Conservation (phyloP, 768 basidiomycete genomes). For the Tremella fuciformis region DNA sequence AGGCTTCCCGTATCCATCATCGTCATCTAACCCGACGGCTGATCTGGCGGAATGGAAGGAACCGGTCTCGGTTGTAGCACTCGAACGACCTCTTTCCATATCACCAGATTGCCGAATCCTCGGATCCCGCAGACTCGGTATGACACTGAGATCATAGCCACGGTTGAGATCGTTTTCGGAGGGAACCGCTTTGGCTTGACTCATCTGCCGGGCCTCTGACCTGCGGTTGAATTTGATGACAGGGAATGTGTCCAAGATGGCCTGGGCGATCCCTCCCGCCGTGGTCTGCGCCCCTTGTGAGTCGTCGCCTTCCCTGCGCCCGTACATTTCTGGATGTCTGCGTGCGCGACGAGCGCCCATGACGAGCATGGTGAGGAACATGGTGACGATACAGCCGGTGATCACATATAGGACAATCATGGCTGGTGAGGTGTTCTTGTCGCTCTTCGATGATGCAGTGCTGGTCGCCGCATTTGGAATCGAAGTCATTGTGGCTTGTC, state of each 20-base stretch:
- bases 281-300: slow-evolving; percentile 61
- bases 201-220: neutral
- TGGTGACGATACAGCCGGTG: slow-evolving; percentile 78
- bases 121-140: neutral
- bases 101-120: neutral
- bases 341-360: slow-evolving; percentile 79
- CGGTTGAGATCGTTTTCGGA: slow-evolving; percentile 2
- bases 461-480: slow-evolving; percentile 34
- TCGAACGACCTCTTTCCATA: slow-evolving; percentile 6
- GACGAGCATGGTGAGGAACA: slow-evolving; percentile 80
- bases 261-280: slow-evolving; percentile 80
- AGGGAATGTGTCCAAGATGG: slow-evolving; percentile 94
- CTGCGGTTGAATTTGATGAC: slow-evolving; percentile 68
- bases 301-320: slow-evolving; percentile 56
- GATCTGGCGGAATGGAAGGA: slow-evolving; percentile 11
- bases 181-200: neutral
- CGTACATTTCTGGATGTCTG: slow-evolving; percentile 87
- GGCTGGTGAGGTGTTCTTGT: slow-evolving; percentile 58
- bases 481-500: slow-evolving; percentile 46
- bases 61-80: slow-evolving; percentile 8
- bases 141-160: neutral
- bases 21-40: neutral
- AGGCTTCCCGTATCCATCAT: slow-evolving; percentile 3
- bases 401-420: slow-evolving; percentile 77
- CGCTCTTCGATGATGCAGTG: slow-evolving; percentile 14